phyloP scores from a whole-genome alignment of 345 rosid genomes.

The Reutealis trisperma region DNA sequence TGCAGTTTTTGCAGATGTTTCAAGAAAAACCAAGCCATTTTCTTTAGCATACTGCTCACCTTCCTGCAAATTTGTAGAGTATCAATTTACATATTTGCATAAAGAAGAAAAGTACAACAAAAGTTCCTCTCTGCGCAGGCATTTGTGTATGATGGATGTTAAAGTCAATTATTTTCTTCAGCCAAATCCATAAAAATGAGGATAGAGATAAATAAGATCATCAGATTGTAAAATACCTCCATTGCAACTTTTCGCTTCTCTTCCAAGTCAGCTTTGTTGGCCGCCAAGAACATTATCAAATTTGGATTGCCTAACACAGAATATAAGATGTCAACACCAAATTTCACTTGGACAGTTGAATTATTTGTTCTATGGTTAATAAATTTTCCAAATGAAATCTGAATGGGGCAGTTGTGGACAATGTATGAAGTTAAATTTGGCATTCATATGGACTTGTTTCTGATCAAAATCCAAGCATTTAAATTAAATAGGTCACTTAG shows the following conservation, averaged over 20 bases:
- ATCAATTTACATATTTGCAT: not conserved
- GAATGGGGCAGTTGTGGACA: not conserved
- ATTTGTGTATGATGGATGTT: not conserved
- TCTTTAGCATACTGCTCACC: conserved; percentile 65
- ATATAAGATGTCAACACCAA: conserved; percentile 3
- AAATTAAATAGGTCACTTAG: not conserved
- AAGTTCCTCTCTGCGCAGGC: not conserved
- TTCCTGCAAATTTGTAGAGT: conserved; percentile 45
- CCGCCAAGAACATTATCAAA: conserved; percentile 66
- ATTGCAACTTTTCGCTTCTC: conserved; percentile 58
- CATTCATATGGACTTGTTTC: not conserved
- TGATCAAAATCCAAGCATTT: not conserved
- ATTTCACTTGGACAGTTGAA: not conserved
- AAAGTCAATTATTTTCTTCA: not conserved
- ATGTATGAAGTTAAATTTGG: not conserved
- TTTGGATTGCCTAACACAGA: conserved; percentile 59
- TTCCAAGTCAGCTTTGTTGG: conserved; percentile 71
- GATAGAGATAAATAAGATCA: not conserved
- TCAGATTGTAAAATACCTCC: conserved; percentile 45
- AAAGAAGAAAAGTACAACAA: not conserved
- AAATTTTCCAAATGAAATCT: not conserved
- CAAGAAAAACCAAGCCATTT: conserved; percentile 63
- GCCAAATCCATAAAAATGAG: not conserved
- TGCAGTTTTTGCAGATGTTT: conserved; percentile 72
- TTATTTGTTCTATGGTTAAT: not conserved